A percentile compares a stretch with the other conserved stretches of the same genome.
Evolutionary conservation across 1,139 yeast species (phyloP).

Genomic region (Blastobotrys indianensis): DNA sequence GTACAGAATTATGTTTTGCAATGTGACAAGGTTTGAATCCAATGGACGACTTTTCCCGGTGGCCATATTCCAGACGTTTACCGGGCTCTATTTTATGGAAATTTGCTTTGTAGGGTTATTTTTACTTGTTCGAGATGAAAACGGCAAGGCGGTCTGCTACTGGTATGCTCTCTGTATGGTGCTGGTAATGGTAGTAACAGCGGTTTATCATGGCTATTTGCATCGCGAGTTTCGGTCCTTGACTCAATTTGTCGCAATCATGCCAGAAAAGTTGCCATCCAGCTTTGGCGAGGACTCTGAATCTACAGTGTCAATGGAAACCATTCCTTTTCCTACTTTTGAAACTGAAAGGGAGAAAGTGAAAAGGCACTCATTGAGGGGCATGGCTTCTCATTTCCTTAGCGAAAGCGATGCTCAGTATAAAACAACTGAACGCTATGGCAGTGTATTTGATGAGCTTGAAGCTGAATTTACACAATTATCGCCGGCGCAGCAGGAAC

Average conservation of each 20-base stretch:
- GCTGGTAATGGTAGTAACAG: conserved; percentile 11
- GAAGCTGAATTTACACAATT: conserved; percentile 24
- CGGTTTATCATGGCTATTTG: conserved; percentile 14
- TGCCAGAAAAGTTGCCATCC: neutral
- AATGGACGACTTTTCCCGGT: conserved; percentile 64
- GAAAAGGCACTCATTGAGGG: neutral
- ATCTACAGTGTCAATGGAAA: neutral
- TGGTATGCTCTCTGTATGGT: conserved; percentile 19
- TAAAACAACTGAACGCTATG: neutral
- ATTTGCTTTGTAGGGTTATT: conserved; percentile 71
- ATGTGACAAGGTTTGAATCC: conserved; percentile 54
- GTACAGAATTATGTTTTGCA: conserved; percentile 47
- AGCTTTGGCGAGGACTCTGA: no score
- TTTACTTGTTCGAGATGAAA: conserved; percentile 48
- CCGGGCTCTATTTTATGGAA: conserved; percentile 77
- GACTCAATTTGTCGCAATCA: neutral
- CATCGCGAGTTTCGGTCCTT: conserved; percentile 11
- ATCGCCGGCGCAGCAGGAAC: conserved; percentile 22
- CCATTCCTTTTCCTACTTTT: neutral
- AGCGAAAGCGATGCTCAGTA: neutral
- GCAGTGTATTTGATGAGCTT: conserved; percentile 25
- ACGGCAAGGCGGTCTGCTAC: conserved; percentile 31
- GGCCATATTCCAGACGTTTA: conserved; percentile 67
- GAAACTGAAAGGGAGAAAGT: neutral
- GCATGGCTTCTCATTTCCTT: neutral